Percentiles rank a stretch among this genome's conserved stretches.
Evolutionary conservation across 73 alveolate genomes (phyloP).

Genomic region (Tetrahymena thermophila): DNA sequence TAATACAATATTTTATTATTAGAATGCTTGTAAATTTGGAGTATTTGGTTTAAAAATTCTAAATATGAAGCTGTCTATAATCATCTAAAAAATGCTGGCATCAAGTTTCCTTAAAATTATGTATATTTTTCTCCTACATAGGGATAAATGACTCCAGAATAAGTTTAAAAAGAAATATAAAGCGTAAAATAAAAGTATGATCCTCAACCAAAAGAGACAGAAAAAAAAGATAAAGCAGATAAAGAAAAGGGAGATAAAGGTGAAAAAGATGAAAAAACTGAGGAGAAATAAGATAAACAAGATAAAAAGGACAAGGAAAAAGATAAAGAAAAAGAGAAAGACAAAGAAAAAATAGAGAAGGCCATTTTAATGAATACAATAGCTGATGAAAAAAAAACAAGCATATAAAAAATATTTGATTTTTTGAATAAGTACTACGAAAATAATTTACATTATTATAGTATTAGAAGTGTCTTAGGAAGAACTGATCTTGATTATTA

Average conservation of each 20-base stretch:
- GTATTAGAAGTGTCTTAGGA: neutral
- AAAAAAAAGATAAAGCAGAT: neutral
- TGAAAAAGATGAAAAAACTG: neutral
- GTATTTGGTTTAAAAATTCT: neutral
- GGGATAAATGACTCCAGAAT: neutral
- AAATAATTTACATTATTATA: neutral
- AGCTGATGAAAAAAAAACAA: neutral
- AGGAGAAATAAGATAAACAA: neutral
- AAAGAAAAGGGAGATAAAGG: neutral
- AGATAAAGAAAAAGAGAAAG: neutral
- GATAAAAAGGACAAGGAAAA: neutral
- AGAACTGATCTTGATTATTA: neutral
- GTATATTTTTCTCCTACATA: neutral
- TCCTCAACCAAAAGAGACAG: neutral
- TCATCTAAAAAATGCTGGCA: neutral
- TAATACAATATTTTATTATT: neutral
- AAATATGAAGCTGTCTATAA: neutral
- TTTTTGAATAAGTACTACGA: neutral
- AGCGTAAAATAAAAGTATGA: neutral
- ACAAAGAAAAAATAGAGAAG: neutral
- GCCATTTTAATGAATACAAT: neutral
- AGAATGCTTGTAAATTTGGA: neutral
- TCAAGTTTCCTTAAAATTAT: neutral
- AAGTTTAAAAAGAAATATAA: neutral
- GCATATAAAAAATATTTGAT: neutral